Evolutionary conservation across 768 basidiomycete species (phyloP), one percentile per base, ranked within the genome.

Genomic region (Sistotremastrum suecicum): DNA sequence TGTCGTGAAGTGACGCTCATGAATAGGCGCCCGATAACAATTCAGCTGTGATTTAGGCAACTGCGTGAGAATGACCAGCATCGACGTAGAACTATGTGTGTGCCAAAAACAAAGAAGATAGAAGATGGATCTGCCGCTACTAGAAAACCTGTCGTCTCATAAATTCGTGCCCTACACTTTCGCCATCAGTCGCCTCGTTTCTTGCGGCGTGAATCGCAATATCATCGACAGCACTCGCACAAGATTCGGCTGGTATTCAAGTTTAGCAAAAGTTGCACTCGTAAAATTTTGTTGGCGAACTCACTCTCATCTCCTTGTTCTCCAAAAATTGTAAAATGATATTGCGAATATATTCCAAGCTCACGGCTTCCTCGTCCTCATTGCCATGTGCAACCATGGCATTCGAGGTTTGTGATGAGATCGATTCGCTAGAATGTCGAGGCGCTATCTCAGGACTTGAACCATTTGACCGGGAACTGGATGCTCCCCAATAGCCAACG

Each of bases 251-350:
- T 90, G 48, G 28, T 36, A 42, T 20, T 28, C n/a, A 12, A 39
- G 43, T 7, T 29, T 56, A 9, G 48, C 49, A 47, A 46, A 52
- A 8, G 20, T 37, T 34, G 20, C 5, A 41, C 33, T 5, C 9
- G 38, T 3, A 36, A 31, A 36, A 45, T 5, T 44, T 9, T 34
- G 30, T 11, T 28, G 6, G 38, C 29, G 3, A 37, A 67, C 87
- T 59, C 57, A 91, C 91, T 65, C 95, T 74, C 91, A 97, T 97
- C 61, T 98, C 91, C 60, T 94, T 91, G 65, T 97, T 87, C 59
- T 99, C 95, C 42, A 99, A 69, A 66, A 99, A 99, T 60, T 98
- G 95, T 40, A 99, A 61, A 47, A 98, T 89, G 33, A 98, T 85
- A 60, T 98, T 98, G 48, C 95, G 73, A 40, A 99, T 63, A 62